Base-by-base conservation (phyloP, 345 rosid genomes). In the Pistacia integerrima region DNA sequence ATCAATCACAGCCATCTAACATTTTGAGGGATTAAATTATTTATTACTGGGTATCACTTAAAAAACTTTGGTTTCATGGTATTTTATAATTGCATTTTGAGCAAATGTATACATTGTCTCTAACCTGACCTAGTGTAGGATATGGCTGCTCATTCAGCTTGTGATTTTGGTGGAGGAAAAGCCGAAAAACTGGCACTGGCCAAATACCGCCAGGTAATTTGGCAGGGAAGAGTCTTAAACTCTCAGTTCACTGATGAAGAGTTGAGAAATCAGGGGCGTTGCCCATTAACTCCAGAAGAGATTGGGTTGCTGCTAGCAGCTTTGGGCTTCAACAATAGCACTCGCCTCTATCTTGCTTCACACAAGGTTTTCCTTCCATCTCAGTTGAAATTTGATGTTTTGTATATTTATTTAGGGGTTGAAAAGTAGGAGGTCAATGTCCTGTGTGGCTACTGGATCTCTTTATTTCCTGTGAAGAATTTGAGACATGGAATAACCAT, bases 131-230 rank as follows among this genome's bases (percentile, higher is more conserved):
- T 69, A 41, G 16, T 85, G 80, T 84, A 97, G 98, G 99, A 94
- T 78, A 96, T 96, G 98, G 98, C 98, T 71, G 99, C 99, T 64
- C 98, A 97, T 85, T 97, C 97, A 67, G 94, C 94, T 52, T 97
- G 99, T 48, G 95, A 94, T 79, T 96, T 97, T 81, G 99, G 95
- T 73, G 98, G 98, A 22, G 99, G 98, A 52, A 97, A 97, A 83
- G 94, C 98, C 44, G 97, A 97, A 83, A 92, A 70, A 80, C 81
- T 94, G 71, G 93, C 97, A 65, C 86, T 97, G 54, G 97, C 97
- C 4, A 97, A 92, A 73, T 92, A 92, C 80, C 90, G 99, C 11
- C 97, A 92, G 70, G 88, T 92, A 72, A 80, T 92, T 63, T 92
- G 98, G 98, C 97, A 94, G 84, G 97, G 98, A 85, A 85, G 97